phyloP scores from a whole-genome alignment of 2,329 filamentous ascomycete genomes.

The Seiridium cupressi region DNA sequence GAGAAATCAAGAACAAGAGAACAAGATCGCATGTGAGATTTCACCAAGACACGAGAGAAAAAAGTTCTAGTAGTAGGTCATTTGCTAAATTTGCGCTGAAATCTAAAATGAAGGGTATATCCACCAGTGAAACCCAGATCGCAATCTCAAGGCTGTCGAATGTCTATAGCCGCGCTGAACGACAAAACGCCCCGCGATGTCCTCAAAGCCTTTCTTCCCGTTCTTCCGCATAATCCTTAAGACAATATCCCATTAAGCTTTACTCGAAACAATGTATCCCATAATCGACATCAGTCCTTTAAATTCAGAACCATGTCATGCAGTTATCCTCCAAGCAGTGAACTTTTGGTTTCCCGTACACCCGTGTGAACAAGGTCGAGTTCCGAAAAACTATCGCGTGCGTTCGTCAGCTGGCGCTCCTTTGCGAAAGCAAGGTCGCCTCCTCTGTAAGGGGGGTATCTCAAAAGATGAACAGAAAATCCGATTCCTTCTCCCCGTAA shows the following conservation, averaged over 20 bases:
- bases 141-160: neutral
- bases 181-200: neutral
- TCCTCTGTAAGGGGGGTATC: slow-evolving; percentile 7
- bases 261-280: neutral
- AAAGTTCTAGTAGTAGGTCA: neutral
- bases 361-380: neutral
- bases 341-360: neutral
- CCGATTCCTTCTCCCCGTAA: slow-evolving; percentile 1
- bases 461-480: slow-evolving; percentile 1
- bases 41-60: neutral
- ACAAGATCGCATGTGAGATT: too few relatives aligned
- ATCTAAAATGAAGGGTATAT: slow-evolving; percentile 1
- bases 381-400: neutral
- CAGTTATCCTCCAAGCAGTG: neutral
- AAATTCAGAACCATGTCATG: neutral
- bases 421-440: neutral
- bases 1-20: neutral
- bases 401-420: neutral
- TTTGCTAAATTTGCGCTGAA: neutral
- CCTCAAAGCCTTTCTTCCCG: neutral
- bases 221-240: neutral
- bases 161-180: neutral
- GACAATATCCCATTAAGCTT: neutral
- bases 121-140: neutral
- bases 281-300: neutral